Base-by-base conservation (phyloP, 2,329 filamentous ascomycete species). In the Nigrospora sphaerica region DNA sequence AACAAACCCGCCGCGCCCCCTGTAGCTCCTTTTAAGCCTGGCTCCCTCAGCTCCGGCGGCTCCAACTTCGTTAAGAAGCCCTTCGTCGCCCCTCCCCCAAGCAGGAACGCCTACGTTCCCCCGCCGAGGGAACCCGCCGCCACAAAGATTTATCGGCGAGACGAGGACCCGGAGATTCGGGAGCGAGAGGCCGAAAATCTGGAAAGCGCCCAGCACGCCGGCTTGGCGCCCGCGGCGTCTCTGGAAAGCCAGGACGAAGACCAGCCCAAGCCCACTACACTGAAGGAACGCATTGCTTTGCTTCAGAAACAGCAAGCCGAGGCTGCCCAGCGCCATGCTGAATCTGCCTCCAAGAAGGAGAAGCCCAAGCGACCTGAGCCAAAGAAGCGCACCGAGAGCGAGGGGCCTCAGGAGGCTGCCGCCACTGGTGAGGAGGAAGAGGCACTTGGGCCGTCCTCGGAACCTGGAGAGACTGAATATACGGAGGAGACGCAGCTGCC, bases 201-300 rank as follows among this genome's bases (percentile, higher is more conserved):
- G 44, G 83, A 86, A 49, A 78, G 75, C 54, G 83, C 85, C 7
- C 85, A 87, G 57, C 81, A 71, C 52, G 82, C 83, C n/a, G 84
- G 83, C 1, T 68, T 88, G 33, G 67, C 73, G 32, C 62, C 72
- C 14, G 60, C 64, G 41, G 58, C 62, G 43, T 45, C 67, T 16
- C 66, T 74, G 7, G 74, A 71, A 43, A 67, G 73, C 4, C 73
- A 70, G 18, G 80, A 72, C 6, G 88, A 93, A 46, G 88, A 95
- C 38, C 83, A 88, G 57, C 91, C 92, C 1, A 96, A 97, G 67
- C 89, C 91, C 19, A 87, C 89, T 46, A 96, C 88, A 55, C 66
- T 98, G 51, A 98, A 97, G 67, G 93, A 98, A 64, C 81, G 93
- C 51, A 96, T 98, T 68, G 93, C 93, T 28, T 72, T 95, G 44